Base-by-base conservation (phyloP, 108 stramenopile genomes). In the Fistulifera pelliculosa region DNA sequence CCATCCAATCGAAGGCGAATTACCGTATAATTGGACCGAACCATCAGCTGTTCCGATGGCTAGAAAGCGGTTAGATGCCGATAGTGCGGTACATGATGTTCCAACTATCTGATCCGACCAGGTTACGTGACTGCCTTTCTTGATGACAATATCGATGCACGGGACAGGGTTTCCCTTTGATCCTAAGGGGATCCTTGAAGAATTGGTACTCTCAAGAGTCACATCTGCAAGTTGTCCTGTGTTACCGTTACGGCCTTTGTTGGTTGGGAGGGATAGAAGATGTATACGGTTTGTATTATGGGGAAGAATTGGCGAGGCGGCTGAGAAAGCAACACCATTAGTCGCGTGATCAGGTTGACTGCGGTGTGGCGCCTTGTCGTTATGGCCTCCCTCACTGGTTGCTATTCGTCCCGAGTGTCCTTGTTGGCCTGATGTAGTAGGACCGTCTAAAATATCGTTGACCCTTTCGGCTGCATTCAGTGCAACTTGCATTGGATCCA, bases 1-100 rank as follows among this genome's bases (percentile, higher is more conserved):
- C 83, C 85, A 91, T 4, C 90, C 90, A 39, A 81, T 11, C 0
- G 83, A 63, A 10, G 90, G 81, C 10, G 81, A 81, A 26, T 85
- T 85, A 12, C 85, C 83, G 52, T 81, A 91, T 6, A 87, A 56
- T 44, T 85, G 80, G 18, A 91, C 27, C 27, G 65, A 71, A 18
- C 90, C 90, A 63, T 87, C 83, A 0, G 70, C 49, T 16, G 85
- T 85, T 48, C 90, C 90, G 4, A 85, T 72, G 1, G 73, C 90
- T 42, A 87, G 49, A 31, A 82, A 41, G 13, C 56, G 35, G 7
- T 69, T 41, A 43, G 54, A 70, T 8, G 85, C 83, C 10, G 70
- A 71, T 42, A 87, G 65, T 17, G 81, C 70, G 18, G 70, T 77
- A 57, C 82, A 83, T 18, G 71, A 62, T 41, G 80, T 62, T 27